phyloP scores from a whole-genome alignment of 176 grass and related monocot genomes.

The Miscanthus lutarioriparius region DNA sequence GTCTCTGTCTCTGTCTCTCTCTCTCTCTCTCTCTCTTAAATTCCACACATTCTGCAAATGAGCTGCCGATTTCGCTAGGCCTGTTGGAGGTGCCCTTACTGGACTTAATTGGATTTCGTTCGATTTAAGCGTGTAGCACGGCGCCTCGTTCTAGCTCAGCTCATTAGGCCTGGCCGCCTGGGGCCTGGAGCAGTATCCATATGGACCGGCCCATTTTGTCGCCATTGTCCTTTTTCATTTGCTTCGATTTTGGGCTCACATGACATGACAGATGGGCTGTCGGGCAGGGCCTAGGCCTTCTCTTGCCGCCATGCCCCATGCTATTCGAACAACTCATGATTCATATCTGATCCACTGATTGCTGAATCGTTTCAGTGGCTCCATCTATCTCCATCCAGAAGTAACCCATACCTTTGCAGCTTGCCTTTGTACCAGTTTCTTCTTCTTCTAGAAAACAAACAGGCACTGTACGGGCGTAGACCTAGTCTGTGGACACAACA shows the following conservation, averaged over 20 bases:
- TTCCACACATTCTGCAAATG: too few relatives aligned
- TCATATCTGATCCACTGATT: neutral
- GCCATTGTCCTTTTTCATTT: neutral
- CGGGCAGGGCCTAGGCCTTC: too few relatives aligned
- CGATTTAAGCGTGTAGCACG: too few relatives aligned
- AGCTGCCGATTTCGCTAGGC: too few relatives aligned
- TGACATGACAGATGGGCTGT: too few relatives aligned
- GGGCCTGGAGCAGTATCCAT: neutral
- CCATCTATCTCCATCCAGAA: neutral
- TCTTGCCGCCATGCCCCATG: neutral
- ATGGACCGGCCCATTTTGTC: neutral
- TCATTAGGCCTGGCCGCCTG: too few relatives aligned
- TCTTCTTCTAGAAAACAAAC: neutral
- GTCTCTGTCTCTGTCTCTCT: too few relatives aligned
- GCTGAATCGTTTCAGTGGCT: neutral
- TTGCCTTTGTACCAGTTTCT: neutral
- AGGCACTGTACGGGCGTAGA: neutral
- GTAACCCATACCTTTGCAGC: neutral
- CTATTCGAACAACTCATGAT: neutral
- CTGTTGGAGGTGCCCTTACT: too few relatives aligned
- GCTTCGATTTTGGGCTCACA: neutral
- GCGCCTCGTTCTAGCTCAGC: too few relatives aligned
- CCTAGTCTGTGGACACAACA: too few relatives aligned
- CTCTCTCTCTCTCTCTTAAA: too few relatives aligned
- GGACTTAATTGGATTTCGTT: too few relatives aligned